Base-by-base conservation (phyloP, 139 green algal genomes). In the Spirogloea muscicola region DNA sequence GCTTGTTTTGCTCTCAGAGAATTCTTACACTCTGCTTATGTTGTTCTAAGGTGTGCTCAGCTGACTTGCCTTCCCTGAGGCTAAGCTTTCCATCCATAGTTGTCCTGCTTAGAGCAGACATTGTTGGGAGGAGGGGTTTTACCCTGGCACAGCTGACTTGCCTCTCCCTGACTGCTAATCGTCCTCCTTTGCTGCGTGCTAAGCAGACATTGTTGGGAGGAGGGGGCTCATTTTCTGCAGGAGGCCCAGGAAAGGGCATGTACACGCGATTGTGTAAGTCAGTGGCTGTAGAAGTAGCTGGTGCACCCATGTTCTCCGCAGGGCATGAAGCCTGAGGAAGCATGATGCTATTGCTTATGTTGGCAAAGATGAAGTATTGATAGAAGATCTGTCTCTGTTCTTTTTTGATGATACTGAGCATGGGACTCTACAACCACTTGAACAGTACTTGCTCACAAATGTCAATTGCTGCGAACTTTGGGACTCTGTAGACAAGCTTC, bases 161-260 rank as follows among this genome's bases (percentile, higher is more conserved):
- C 43, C 13, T 10, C 43, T 51, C 43, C 43, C 43, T 51, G 43
- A 10, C 43, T 51, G 43, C 43, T 51, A 13, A 10, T 13, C 43
- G 43, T 25, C 13, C 10, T 10, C 10, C 13, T 10, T 13, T 51
- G 43, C 43, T 13, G 10, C 10, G 10, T 51, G 43, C 43, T 51
- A 25, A 16, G 48, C 90, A 91, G 71, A 94, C 92, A 70, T 85
- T 97, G 62, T 74, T 97, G 76, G 94, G 94, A 3, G 94, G 94
- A 25, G 94, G 94, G 71, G 90, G 88, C 62, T 95, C 88, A 41
- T 98, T 98, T 85, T 93, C 86, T 9, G 82, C 88, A 31, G 84
- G 84, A 7, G 90, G 90, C 34, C 90, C 93, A 18, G 94, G 94
- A 79, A 98, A 98, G 83, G 94, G 94, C 81, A 98, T 98, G 94